These are phyloP conservation scores for Cyclotella distinguenda DNA, from an alignment of 108 stramenopile species.

Conservation along the genomic window DNA sequence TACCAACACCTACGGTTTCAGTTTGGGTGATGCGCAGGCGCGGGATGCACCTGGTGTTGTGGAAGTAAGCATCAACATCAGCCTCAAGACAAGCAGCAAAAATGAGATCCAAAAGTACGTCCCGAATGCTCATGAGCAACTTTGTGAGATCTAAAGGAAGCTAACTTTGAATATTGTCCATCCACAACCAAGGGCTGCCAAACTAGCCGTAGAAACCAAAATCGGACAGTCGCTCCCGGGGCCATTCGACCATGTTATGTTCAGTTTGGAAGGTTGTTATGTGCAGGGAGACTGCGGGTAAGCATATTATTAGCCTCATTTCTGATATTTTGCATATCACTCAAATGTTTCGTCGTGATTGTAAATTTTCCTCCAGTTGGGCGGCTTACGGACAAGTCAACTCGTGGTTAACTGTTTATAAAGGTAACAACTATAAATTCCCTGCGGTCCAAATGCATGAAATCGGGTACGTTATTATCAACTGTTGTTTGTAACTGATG, in stretches of 20 bases:
- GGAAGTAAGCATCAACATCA: conserved; percentile 27
- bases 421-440: conserved; percentile 23
- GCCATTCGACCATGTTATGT: conserved; percentile 38
- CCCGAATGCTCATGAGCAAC: not conserved
- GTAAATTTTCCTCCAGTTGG: not conserved
- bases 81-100: conserved; percentile 4
- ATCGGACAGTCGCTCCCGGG: conserved; percentile 24
- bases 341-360: not conserved
- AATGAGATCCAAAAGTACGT: conserved; percentile 3
- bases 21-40: not conserved
- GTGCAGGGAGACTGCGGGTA: not conserved
- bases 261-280: conserved; percentile 27
- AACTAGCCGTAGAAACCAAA: conserved; percentile 15
- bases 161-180: too few relatives aligned
- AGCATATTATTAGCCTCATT: not conserved
- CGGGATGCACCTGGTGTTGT: conserved; percentile 33
- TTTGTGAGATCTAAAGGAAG: too few relatives aligned
- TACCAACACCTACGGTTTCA: conserved; percentile 21
- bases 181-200: conserved; percentile 1
- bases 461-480: conserved; percentile 23
- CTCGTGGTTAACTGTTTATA: conserved; percentile 16
- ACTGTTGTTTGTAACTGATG: not conserved
- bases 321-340: too few relatives aligned
- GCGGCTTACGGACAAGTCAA: conserved; percentile 26
- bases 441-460: conserved; percentile 22